Evolutionary conservation across 1,284 basidiomycete species (phyloP).

Genomic region (Ustilago sp.): DNA sequence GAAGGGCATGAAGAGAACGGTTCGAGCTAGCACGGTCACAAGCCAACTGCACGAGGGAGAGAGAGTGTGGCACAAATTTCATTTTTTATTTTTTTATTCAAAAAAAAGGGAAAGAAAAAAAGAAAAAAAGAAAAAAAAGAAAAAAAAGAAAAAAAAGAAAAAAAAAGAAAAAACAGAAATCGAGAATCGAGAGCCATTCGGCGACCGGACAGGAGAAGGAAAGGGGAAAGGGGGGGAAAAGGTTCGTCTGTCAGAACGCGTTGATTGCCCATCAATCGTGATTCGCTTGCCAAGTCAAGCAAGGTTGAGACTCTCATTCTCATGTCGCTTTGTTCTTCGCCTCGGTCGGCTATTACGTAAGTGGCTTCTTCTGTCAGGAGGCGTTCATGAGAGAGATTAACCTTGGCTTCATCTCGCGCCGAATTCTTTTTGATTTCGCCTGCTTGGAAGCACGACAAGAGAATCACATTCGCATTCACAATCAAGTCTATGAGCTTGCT

Average conservation of each 20-base stretch:
- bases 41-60: no score
- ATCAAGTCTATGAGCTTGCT: background rate
- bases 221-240: background rate
- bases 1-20: slow-evolving; percentile 17
- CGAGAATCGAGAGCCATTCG: no score
- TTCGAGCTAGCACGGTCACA: background rate
- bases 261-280: background rate
- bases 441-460: background rate
- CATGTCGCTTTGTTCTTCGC: slow-evolving; percentile 1
- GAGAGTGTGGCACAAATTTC: no score
- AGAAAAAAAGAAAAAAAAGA: no score
- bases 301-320: background rate
- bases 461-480: background rate
- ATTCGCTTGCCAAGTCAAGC: background rate
- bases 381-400: background rate
- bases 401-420: background rate
- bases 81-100: no score
- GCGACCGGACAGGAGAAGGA: no score
- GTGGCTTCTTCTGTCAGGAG: slow-evolving; percentile 9
- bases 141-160: no score
- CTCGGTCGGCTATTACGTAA: background rate
- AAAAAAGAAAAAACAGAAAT: no score
- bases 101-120: no score
- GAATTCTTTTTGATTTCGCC: background rate
- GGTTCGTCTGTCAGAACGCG: background rate